A percentile compares a stretch with the other conserved stretches of the same genome.
Conservation (phyloP, 1,139 yeast genomes). For the Yamadazyma trypodendri region DNA sequence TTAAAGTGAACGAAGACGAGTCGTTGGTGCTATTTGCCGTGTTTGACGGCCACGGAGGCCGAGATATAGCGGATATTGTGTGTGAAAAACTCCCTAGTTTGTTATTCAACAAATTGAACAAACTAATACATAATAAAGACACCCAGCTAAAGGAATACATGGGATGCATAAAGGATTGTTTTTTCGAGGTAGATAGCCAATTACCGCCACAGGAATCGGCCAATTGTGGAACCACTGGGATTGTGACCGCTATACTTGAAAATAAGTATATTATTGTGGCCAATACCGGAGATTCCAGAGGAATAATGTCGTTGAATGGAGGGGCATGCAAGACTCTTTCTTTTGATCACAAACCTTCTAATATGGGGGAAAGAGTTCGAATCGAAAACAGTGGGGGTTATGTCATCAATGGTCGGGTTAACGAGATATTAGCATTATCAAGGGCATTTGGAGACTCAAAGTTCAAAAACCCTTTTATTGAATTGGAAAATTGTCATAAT, state of each 20-base stretch:
- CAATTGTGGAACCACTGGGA: slow-evolving; percentile 71
- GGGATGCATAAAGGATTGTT: slow-evolving; percentile 49
- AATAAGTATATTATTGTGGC: slow-evolving; percentile 54
- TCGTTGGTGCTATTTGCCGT: slow-evolving; percentile 63
- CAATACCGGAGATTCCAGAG: slow-evolving; percentile 75
- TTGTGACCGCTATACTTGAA: slow-evolving; percentile 52
- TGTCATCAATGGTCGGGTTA: slow-evolving; percentile 66
- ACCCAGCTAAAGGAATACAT: slow-evolving; percentile 19
- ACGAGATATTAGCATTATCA: slow-evolving; percentile 69
- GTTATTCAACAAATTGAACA: slow-evolving; percentile 30
- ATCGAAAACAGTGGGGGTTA: slow-evolving; percentile 75
- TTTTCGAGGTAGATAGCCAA: slow-evolving; percentile 56
- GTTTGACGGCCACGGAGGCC: slow-evolving; percentile 83
- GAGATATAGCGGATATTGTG: slow-evolving; percentile 55
- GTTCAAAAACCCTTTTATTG: slow-evolving; percentile 52
- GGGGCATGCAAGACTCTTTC: slow-evolving; percentile 62
- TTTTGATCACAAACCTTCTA: slow-evolving; percentile 75
- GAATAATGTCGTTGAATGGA: slow-evolving; percentile 51
- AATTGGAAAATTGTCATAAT: slow-evolving; percentile 29
- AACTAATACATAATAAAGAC: slow-evolving; percentile 6
- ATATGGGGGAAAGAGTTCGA: slow-evolving; percentile 71
- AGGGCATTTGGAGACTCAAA: slow-evolving; percentile 78
- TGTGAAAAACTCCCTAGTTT: slow-evolving; percentile 41
- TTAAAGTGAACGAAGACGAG: slow-evolving; percentile 42
- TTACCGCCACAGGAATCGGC: slow-evolving; percentile 42